Base-by-base conservation (phyloP, 2,329 filamentous ascomycete species). In the Parastagonospora nodorum region DNA sequence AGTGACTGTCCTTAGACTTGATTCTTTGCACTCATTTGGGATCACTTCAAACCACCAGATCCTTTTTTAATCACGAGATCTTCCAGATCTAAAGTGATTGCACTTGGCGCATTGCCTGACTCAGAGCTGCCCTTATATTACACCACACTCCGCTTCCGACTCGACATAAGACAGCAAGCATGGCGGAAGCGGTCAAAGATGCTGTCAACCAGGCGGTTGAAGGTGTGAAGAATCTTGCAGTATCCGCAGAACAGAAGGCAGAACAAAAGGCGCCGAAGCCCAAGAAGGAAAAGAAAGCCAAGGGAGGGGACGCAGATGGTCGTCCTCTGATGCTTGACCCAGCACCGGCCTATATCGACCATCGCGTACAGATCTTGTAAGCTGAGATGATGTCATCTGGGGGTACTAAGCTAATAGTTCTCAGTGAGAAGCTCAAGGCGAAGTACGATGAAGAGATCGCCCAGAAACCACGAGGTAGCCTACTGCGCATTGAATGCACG, bases 321-420 rank as follows among this genome's bases (percentile, higher is more conserved):
- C 74, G 77, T 19, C 75, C 78, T n/a, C 66, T 78, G 29, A 78
- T 81, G 66, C 62, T 81, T 44, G 72, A 66, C 42, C 77, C 79
- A 38, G 80, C 85, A 15, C 88, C 92, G 49, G 85, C 88, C 53
- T 96, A 89, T 75, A 85, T 97, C 57, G 80, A 92, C 68, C 85
- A 92, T 74, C 87, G 94, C 57, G 87, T 97, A 67, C 84, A 88
- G 45, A 80, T 97, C 42, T 97, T 97, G 68, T 72, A 50, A 42
- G 67, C 38, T 10, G 10, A 10, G 14, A 30, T 8, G n/a, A 5
- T 27, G 4, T 36, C 2, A n/a, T 0, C 10, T 6, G 9, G 15
- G 5, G 5, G 19, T 24, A 24, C 5, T 5, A 47, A 30, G 33
- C 58, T 68, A 42, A 70, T 42, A 33, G 6, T 1, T 10, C 6